A percentile compares a stretch with the other conserved stretches of the same genome.
phyloP scores from a whole-genome alignment of 2,329 filamentous ascomycete genomes.

The Hypoxylon sp. region DNA sequence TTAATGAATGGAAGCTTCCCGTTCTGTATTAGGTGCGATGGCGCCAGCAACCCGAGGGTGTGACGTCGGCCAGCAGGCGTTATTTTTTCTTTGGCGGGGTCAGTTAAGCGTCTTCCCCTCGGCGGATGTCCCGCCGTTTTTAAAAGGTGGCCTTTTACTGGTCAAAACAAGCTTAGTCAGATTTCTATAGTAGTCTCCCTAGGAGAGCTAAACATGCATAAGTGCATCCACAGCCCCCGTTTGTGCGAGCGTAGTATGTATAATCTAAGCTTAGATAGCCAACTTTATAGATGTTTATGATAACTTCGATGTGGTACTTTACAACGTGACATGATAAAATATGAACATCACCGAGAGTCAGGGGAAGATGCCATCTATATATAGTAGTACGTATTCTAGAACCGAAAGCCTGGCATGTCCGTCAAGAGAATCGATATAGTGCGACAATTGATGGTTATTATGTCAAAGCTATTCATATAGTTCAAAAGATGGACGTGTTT shows the following conservation, averaged over 20 bases:
- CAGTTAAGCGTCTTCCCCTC: slow-evolving; percentile 31
- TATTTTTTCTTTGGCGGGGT: slow-evolving; percentile 48
- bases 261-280: background rate
- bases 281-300: background rate
- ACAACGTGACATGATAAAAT: background rate
- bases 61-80: slow-evolving; percentile 45
- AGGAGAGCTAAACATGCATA: slow-evolving; percentile 1
- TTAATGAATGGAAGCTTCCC: slow-evolving; percentile 10
- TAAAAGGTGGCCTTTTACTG: slow-evolving; percentile 26
- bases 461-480: background rate
- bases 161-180: slow-evolving; percentile 12
- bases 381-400: background rate
- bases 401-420: background rate
- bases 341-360: slow-evolving; percentile 1
- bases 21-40: slow-evolving; percentile 27
- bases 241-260: background rate
- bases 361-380: background rate
- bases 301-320: background rate
- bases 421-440: background rate
- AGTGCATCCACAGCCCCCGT: background rate
- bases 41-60: slow-evolving; percentile 38
- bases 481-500: slow-evolving; percentile 7
- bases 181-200: slow-evolving; percentile 1
- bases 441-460: background rate
- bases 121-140: slow-evolving; percentile 13